Evolutionary conservation across 768 basidiomycete species (phyloP).

Genomic region (Leccinellum rugosiceps): DNA sequence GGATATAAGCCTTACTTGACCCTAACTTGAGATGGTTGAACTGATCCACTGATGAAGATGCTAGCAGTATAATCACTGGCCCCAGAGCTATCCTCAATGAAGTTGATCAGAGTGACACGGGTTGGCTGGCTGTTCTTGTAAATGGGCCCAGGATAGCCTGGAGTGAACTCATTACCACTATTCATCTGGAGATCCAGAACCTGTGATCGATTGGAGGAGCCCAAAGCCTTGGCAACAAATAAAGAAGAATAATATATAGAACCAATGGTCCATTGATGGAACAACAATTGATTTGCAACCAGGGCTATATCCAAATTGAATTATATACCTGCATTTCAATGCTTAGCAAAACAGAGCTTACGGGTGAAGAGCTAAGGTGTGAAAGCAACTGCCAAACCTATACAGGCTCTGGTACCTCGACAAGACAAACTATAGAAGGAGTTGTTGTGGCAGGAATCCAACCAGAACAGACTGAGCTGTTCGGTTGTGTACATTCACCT

Average conservation of each 20-base stretch:
- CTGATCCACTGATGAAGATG: slow-evolving; percentile 46
- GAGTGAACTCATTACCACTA: slow-evolving; percentile 50
- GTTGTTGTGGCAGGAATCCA: too few relatives aligned
- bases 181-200: slow-evolving; percentile 64
- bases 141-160: slow-evolving; percentile 57
- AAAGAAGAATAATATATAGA: slow-evolving; percentile 73
- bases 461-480: too few relatives aligned
- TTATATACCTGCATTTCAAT: background rate
- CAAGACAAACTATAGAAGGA: too few relatives aligned
- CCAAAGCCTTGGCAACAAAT: slow-evolving; percentile 67
- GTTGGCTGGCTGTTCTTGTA: slow-evolving; percentile 67
- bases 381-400: too few relatives aligned
- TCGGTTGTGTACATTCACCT: too few relatives aligned
- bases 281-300: slow-evolving; percentile 52
- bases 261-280: slow-evolving; percentile 71
- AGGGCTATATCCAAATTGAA: slow-evolving; percentile 36
- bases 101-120: slow-evolving; percentile 72
- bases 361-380: slow-evolving; percentile 40
- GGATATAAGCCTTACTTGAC: slow-evolving; percentile 44
- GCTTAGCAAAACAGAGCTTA: slow-evolving; percentile 5
- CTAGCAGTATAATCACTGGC: slow-evolving; percentile 50
- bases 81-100: slow-evolving; percentile 56
- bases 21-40: slow-evolving; percentile 45
- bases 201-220: slow-evolving; percentile 59
- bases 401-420: too few relatives aligned